A percentile compares a stretch with the other conserved stretches of the same genome.
Conservation (phyloP, 495 filamentous ascomycete species). For the Penicillium verhagenii region DNA sequence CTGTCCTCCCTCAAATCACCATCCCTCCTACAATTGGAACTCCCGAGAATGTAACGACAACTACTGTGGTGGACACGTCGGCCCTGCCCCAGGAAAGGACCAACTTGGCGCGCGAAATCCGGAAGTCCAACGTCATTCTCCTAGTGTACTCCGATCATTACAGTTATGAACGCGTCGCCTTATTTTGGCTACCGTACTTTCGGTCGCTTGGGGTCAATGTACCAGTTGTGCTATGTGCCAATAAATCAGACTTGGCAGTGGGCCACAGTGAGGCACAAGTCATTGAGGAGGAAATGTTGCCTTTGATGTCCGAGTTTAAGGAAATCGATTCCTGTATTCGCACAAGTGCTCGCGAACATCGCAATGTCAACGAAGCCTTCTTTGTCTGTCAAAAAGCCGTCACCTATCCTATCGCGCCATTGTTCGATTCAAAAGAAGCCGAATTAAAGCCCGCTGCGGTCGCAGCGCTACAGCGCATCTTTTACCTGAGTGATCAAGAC, state of each 20-base stretch:
- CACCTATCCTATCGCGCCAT: constrained; percentile 91
- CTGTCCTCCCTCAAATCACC: constrained; percentile 89
- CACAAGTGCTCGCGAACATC: constrained; percentile 89
- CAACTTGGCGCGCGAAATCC: constrained; percentile 86
- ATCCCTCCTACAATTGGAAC: constrained; percentile 85
- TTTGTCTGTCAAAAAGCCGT: constrained; percentile 99
- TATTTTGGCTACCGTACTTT: constrained; percentile 98
- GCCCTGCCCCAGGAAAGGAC: constrained; percentile 89
- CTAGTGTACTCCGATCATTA: constrained; percentile 98
- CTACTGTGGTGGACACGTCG: constrained; percentile 94
- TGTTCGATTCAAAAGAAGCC: constrained; percentile 93
- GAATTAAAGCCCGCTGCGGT: constrained; percentile 84
- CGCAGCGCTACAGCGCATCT: constrained; percentile 81
- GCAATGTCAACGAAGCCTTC: constrained; percentile 95
- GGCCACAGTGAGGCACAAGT: constrained; percentile 74
- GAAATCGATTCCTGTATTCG: constrained; percentile 98
- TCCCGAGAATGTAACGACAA: constrained; percentile 92
- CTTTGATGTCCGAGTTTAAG: constrained; percentile 97
- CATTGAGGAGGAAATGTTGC: constrained; percentile 95
- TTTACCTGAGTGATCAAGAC: constrained; percentile 94
- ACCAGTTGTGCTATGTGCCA: constrained; percentile 95
- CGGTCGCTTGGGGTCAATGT: constrained; percentile 96
- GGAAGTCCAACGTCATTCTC: constrained; percentile 95
- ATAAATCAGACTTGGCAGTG: constrained; percentile 83
- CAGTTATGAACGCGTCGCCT: constrained; percentile 93